Percentiles rank a stretch among this genome's conserved stretches.
phyloP scores from a whole-genome alignment of 352 stramenopile species.

The Phytopythium delawarense region DNA sequence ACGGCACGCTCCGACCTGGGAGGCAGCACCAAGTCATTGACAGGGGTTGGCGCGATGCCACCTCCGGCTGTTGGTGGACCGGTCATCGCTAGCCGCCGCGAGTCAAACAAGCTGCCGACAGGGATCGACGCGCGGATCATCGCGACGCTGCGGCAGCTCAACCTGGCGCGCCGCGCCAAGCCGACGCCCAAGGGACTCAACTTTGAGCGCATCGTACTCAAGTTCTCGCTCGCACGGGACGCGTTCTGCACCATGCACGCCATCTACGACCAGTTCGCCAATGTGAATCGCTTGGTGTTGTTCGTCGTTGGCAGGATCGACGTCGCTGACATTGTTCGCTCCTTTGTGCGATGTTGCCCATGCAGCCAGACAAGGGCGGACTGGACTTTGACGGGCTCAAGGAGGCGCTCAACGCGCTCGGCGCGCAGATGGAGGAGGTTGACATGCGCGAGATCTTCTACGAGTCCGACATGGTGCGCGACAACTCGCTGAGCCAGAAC shows the following conservation, averaged over 20 bases:
- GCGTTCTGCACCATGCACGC: conserved; percentile 58
- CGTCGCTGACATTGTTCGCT: not conserved
- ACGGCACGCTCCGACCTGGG: not conserved
- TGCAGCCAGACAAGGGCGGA: conserved; percentile 43
- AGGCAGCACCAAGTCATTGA: not conserved
- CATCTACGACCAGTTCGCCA: conserved; percentile 64
- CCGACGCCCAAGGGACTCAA: conserved; percentile 39
- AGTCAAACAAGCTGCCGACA: conserved; percentile 36
- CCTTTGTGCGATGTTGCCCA: not conserved
- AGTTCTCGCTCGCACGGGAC: conserved; percentile 58
- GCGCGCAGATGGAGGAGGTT: conserved; percentile 59
- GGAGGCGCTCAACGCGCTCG: conserved; percentile 44
- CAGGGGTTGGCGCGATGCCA: not conserved
- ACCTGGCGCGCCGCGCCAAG: conserved; percentile 42
- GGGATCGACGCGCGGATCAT: conserved; percentile 67
- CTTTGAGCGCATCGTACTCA: conserved; percentile 77
- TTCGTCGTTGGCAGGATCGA: not conserved
- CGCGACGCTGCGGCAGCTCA: conserved; percentile 56
- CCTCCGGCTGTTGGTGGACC: not conserved
- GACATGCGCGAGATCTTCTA: conserved; percentile 82
- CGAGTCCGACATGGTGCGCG: conserved; percentile 86
- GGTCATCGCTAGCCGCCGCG: conserved; percentile 16
- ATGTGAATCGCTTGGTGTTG: conserved; percentile 24
- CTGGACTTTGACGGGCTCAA: conserved; percentile 71
- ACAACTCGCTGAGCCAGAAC: conserved; percentile 82